Conservation (phyloP, 176 grass and related monocot species). For the Oryza longistaminata region DNA sequence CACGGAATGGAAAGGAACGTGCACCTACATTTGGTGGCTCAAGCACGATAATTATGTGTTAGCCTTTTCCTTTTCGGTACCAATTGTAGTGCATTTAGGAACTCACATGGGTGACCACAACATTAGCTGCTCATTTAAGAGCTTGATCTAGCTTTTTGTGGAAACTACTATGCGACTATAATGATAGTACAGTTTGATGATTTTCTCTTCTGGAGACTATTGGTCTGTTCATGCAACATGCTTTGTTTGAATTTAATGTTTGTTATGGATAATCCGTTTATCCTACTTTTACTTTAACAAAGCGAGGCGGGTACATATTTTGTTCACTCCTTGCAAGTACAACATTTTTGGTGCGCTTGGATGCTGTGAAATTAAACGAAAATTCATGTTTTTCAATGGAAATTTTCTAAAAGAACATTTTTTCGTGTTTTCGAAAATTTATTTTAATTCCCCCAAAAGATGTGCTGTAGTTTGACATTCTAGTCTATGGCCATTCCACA, state of each 20-base stretch:
- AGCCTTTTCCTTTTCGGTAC: constrained; percentile 31
- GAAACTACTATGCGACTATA: background rate
- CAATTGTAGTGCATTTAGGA: constrained; percentile 8
- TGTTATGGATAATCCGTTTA: background rate
- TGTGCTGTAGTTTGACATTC: background rate
- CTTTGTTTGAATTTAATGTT: background rate
- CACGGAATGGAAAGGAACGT: constrained; percentile 17
- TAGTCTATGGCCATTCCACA: background rate
- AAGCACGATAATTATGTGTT: constrained; percentile 17
- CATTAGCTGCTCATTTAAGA: constrained; percentile 13
- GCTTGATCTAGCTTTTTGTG: background rate
- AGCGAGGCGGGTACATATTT: background rate
- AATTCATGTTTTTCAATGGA: background rate
- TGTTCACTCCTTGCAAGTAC: background rate
- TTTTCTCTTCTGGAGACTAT: background rate
- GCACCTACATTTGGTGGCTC: constrained; percentile 12
- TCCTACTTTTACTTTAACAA: background rate
- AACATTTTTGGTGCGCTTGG: background rate
- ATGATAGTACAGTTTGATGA: background rate
- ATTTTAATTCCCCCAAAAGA: background rate
- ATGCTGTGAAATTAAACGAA: background rate
- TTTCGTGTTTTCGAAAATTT: background rate
- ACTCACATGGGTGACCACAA: background rate
- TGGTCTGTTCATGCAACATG: background rate
- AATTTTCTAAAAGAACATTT: background rate